These are phyloP conservation scores for Penicillium sp. DNA, from an alignment of 2,329 filamentous ascomycete genomes.

Conservation along the genomic window DNA sequence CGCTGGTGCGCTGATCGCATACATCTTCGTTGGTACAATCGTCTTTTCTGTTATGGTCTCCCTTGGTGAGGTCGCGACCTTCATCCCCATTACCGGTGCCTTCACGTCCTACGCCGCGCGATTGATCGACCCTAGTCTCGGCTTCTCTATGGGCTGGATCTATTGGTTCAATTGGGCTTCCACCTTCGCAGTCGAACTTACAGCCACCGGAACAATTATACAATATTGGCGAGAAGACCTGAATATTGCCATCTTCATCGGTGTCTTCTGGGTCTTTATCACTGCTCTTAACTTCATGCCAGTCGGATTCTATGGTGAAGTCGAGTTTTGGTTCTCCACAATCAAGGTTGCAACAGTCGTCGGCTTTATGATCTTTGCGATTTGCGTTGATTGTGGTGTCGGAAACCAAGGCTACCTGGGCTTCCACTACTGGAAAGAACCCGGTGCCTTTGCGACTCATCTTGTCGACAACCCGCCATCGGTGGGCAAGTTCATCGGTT, in stretches of 20 bases:
- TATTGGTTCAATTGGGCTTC: constrained; percentile 79
- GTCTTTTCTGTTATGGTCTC: constrained; percentile 72
- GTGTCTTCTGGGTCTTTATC: constrained; percentile 70
- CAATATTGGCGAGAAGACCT: constrained; percentile 68
- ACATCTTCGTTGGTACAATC: constrained; percentile 67
- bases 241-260: constrained; percentile 69
- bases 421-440: constrained; percentile 69
- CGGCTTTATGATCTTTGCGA: constrained; percentile 74
- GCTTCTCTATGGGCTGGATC: constrained; percentile 77
- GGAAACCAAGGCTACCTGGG: constrained; percentile 71
- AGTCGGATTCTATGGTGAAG: constrained; percentile 70
- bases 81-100: constrained; percentile 71
- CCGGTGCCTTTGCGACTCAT: constrained; percentile 66
- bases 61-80: constrained; percentile 69
- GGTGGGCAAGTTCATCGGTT: constrained; percentile 64
- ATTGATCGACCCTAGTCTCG: constrained; percentile 69
- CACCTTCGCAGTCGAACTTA: constrained; percentile 72
- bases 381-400: constrained; percentile 71
- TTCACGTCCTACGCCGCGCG: constrained; percentile 74
- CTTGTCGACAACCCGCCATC: constrained; percentile 57
- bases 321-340: constrained; percentile 75
- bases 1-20: constrained; percentile 65
- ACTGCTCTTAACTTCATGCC: constrained; percentile 69
- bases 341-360: constrained; percentile 75
- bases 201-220: constrained; percentile 69